phyloP scores from a whole-genome alignment of 2,329 filamentous ascomycete genomes.

The Cytospora paraplurivora region DNA sequence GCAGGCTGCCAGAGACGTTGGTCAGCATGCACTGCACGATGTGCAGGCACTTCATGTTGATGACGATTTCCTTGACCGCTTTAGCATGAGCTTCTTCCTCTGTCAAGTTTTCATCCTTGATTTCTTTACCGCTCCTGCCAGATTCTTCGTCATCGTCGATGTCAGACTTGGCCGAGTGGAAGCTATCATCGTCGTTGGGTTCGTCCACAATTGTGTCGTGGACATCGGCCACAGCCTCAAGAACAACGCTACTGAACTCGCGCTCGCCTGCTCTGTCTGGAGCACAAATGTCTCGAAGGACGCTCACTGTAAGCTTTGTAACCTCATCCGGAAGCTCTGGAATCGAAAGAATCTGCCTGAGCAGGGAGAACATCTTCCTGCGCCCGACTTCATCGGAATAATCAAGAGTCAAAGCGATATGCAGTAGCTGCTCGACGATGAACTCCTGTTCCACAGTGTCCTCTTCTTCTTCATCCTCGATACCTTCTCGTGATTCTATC shows the following conservation, averaged over 20 bases:
- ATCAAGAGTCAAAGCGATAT: slow-evolving; percentile 88
- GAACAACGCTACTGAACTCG: slow-evolving; percentile 81
- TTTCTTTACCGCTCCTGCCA: slow-evolving; percentile 48
- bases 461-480: slow-evolving; percentile 68
- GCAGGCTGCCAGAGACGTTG: slow-evolving; percentile 84
- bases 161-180: slow-evolving; percentile 90
- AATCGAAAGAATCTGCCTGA: slow-evolving; percentile 82
- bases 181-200: slow-evolving; percentile 73
- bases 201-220: slow-evolving; percentile 82
- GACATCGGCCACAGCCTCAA: slow-evolving; percentile 94
- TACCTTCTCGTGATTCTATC: slow-evolving; percentile 54
- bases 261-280: slow-evolving; percentile 72
- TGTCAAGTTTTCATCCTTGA: slow-evolving; percentile 48
- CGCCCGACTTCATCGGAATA: slow-evolving; percentile 97
- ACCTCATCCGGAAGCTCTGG: slow-evolving; percentile 89
- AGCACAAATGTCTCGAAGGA: slow-evolving; percentile 80
- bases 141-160: slow-evolving; percentile 68
- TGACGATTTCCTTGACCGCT: slow-evolving; percentile 86
- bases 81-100: slow-evolving; percentile 72
- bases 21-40: slow-evolving; percentile 97
- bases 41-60: slow-evolving; percentile 97
- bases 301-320: slow-evolving; percentile 83
- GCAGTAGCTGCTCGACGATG: slow-evolving; percentile 89
- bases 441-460: slow-evolving; percentile 91
- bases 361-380: slow-evolving; percentile 90